These are phyloP conservation scores for Tolypocladium amazonense DNA, from an alignment of 2,329 filamentous ascomycete species.

Conservation along the genomic window DNA sequence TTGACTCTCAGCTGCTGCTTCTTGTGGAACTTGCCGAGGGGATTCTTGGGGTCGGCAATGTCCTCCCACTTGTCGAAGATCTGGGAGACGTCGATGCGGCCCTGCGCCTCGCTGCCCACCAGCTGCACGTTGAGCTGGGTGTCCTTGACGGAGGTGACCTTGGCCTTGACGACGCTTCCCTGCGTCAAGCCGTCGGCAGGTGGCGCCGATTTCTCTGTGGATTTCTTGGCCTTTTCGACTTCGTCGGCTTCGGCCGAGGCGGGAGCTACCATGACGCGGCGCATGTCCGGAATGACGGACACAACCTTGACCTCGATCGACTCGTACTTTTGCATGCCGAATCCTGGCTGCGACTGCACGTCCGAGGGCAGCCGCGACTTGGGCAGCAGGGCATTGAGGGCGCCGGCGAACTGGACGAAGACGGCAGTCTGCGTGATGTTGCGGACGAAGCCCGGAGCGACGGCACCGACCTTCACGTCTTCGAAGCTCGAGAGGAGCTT, in stretches of 20 bases:
- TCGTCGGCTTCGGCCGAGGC: constrained; percentile 36
- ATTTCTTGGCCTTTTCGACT: constrained; percentile 27
- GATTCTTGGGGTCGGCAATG: constrained; percentile 71
- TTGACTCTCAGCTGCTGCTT: constrained; percentile 65
- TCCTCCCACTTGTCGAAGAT: constrained; percentile 82
- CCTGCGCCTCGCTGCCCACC: constrained; percentile 62
- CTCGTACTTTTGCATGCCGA: constrained; percentile 69
- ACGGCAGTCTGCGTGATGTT: constrained; percentile 73
- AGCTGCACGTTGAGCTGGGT: constrained; percentile 89
- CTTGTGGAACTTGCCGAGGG: constrained; percentile 60
- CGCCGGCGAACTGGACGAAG: constrained; percentile 80
- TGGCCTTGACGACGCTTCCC: constrained; percentile 65
- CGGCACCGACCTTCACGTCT: constrained; percentile 57
- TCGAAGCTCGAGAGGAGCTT: constrained; percentile 62
- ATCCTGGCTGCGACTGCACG: constrained; percentile 55
- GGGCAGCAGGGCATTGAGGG: constrained; percentile 67
- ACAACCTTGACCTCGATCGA: constrained; percentile 63
- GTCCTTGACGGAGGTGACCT: constrained; percentile 72
- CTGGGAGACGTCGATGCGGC: constrained; percentile 88
- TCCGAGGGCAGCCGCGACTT: constrained; percentile 69
- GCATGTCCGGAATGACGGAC: constrained; percentile 58
- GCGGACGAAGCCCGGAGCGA: constrained; percentile 69
- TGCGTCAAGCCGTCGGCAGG: constrained; percentile 61
- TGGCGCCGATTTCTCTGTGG: constrained; percentile 17
- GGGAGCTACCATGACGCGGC: constrained; percentile 52